Evolutionary conservation across 2,329 filamentous ascomycete species (phyloP), one percentile per base, ranked within the genome.

Genomic region (Ophiostoma perfectum): DNA sequence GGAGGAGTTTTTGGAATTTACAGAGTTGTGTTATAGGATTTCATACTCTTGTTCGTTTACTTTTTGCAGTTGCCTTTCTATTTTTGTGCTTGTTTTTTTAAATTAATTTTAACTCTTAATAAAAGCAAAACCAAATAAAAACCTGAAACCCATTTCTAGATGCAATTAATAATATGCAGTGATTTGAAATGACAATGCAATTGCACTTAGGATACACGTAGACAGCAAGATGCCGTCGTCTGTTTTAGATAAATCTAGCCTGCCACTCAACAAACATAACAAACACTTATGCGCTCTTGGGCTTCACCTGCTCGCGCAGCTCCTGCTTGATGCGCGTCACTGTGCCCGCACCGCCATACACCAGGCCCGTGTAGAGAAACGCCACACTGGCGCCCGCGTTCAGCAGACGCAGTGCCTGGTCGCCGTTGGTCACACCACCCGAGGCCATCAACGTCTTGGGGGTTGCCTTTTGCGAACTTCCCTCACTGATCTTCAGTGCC

Each of bases 331-430:
- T 87, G 74, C 86, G 80, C 62, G 87, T 88, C 18, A 89, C 78
- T 2, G 86, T 89, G 18, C 88, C 88, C 0, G 85, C 81, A 12
- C 88, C 88, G 12, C 86, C 85, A 71, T 90, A 90, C 1, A 87
- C 83, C 75, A 89, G 78, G 0, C 81, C 90, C 0, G 95, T 99
- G 78, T 98, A 98, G 66, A 97, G 83, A 87, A 96, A 95, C 2
- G 92, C 93, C 14, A 96, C 88, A 73, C 90, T 94, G 0, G 95
- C 95, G 8, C 95, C 95, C 0, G 93, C 93, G 73, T 96, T 91
- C 65, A 98, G 82, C 6, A 94, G 86, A 78, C 91, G 84, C 14
- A 91, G 80, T 8, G 92, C 96, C 79, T 98, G 90, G 71, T 90
- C 84, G 4, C 95, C 95, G 72, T 90, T 94, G 1, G 90, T 95